These are phyloP conservation scores for Penicillium paradoxum DNA, from an alignment of 495 filamentous ascomycete genomes.

Conservation along the genomic window DNA sequence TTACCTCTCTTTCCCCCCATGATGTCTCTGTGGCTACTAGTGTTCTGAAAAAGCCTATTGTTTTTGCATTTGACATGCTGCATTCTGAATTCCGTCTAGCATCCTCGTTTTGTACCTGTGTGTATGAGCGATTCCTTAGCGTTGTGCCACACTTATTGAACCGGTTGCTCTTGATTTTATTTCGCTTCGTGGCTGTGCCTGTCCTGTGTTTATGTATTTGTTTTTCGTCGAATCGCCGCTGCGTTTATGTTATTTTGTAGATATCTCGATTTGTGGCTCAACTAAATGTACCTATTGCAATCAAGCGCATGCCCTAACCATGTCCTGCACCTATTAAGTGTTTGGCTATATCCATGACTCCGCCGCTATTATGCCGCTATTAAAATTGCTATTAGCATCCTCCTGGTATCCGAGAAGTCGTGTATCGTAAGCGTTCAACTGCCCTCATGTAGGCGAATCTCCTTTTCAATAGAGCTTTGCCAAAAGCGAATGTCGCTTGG, in stretches of 20 bases:
- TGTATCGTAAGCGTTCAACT: neutral
- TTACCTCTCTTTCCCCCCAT: constrained; percentile 9
- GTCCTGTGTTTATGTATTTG: neutral
- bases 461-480: constrained; percentile 23
- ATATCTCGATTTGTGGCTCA: neutral
- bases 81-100: constrained; percentile 6
- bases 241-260: constrained; percentile 1
- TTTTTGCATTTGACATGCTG: constrained; percentile 9
- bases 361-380: neutral
- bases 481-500: constrained; percentile 21
- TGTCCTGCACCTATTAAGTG: neutral
- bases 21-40: constrained; percentile 13
- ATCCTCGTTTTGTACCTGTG: constrained; percentile 7
- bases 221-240: neutral
- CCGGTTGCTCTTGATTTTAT: neutral
- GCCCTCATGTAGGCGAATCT: neutral
- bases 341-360: neutral
- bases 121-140: constrained; percentile 21
- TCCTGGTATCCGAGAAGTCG: too few relatives aligned
- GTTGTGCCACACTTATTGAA: constrained; percentile 11
- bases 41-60: constrained; percentile 13
- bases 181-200: neutral
- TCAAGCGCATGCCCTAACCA: neutral
- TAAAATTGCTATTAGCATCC: too few relatives aligned
- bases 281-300: neutral